These are phyloP conservation scores for Blastocystis sp. DNA, from an alignment of 352 stramenopile genomes.

Conservation along the genomic window DNA sequence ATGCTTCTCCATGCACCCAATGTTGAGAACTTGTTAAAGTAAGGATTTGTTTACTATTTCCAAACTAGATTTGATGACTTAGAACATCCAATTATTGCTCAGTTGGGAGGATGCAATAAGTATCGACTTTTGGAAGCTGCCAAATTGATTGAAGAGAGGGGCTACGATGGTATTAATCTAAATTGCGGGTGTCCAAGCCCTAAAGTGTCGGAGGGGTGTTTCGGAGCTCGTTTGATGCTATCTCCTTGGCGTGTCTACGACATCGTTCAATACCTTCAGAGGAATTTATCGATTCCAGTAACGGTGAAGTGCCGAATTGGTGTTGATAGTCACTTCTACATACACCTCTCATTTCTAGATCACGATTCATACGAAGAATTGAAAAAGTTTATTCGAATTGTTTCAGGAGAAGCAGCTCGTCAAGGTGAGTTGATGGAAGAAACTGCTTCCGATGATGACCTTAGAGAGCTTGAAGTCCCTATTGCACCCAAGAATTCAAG, in stretches of 20 bases:
- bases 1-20: slow-evolving; percentile 19
- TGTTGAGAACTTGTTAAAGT: neutral
- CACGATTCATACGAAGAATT: slow-evolving; percentile 29
- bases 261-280: slow-evolving; percentile 36
- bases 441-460: slow-evolving; percentile 13
- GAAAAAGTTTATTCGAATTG: neutral
- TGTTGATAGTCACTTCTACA: slow-evolving; percentile 2
- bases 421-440: neutral
- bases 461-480: neutral
- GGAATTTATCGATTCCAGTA: slow-evolving; percentile 7
- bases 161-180: slow-evolving; percentile 50
- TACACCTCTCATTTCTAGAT: neutral
- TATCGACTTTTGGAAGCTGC: slow-evolving; percentile 23
- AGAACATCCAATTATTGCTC: slow-evolving; percentile 50
- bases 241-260: slow-evolving; percentile 18
- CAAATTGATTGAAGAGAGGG: neutral
- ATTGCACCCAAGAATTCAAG: neutral
- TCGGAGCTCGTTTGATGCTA: slow-evolving; percentile 53
- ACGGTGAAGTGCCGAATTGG: slow-evolving; percentile 42
- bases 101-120: slow-evolving; percentile 35
- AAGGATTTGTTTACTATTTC: neutral
- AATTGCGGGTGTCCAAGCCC: slow-evolving; percentile 55
- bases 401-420: neutral
- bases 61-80: slow-evolving; percentile 1
- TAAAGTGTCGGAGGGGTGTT: slow-evolving; percentile 25